These are phyloP conservation scores for Leptographium wingfieldii DNA, from an alignment of 2,329 filamentous ascomycete species.

Conservation along the genomic window DNA sequence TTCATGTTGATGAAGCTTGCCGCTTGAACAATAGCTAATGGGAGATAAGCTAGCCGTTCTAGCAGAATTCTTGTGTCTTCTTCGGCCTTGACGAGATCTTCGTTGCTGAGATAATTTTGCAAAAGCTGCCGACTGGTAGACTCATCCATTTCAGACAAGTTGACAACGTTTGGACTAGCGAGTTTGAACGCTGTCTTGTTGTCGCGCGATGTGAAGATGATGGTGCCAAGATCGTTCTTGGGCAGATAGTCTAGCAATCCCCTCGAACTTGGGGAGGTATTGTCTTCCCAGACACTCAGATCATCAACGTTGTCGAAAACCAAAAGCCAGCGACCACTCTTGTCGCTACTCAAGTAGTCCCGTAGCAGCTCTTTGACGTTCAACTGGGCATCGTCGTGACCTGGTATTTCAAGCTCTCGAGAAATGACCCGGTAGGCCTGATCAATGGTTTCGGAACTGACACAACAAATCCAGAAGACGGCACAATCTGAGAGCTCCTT, in stretches of 20 bases:
- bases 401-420: constrained; percentile 14
- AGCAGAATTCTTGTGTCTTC: neutral
- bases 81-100: neutral
- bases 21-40: constrained; percentile 10
- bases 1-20: constrained; percentile 6
- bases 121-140: constrained; percentile 15
- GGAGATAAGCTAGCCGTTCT: constrained; percentile 3
- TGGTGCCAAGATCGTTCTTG: neutral
- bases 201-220: constrained; percentile 16
- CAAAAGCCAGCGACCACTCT: constrained; percentile 24
- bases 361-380: constrained; percentile 26
- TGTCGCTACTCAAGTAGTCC: constrained; percentile 16
- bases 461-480: constrained; percentile 28
- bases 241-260: constrained; percentile 6
- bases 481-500: constrained; percentile 18
- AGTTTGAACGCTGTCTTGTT: constrained; percentile 7
- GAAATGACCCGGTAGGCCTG: constrained; percentile 23
- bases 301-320: constrained; percentile 34
- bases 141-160: constrained; percentile 13
- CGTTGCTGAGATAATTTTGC: constrained; percentile 7
- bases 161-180: constrained; percentile 12
- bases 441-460: constrained; percentile 18
- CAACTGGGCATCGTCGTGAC: constrained; percentile 20
- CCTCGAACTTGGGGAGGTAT: neutral
- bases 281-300: constrained; percentile 15